Conservation (phyloP, 2,329 filamentous ascomycete genomes). For the Tolypocladium ophioglossoides region DNA sequence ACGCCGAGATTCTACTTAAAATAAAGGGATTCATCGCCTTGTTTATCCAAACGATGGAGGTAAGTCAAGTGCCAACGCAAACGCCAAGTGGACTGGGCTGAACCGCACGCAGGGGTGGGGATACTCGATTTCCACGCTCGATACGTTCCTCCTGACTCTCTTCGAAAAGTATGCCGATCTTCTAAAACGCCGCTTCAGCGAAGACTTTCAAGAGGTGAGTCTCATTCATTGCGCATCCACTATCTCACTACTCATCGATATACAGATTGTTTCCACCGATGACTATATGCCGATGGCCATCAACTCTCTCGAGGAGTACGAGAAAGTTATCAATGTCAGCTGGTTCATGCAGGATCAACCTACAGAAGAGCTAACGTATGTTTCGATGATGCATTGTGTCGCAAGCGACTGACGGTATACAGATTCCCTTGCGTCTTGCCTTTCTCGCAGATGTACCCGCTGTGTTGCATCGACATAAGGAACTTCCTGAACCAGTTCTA, state of each 20-base stretch:
- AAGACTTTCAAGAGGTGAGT: conserved; percentile 81
- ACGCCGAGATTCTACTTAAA: conserved; percentile 83
- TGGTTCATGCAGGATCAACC: conserved; percentile 87
- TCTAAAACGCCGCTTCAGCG: conserved; percentile 82
- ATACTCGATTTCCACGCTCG: conserved; percentile 72
- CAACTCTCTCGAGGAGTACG: conserved; percentile 79
- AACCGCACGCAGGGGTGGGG: conserved; percentile 79
- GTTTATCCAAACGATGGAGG: conserved; percentile 98
- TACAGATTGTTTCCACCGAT: conserved; percentile 69
- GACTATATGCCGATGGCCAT: conserved; percentile 99
- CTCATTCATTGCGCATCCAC: background rate
- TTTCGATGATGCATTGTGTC: conserved; percentile 6
- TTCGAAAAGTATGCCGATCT: conserved; percentile 93
- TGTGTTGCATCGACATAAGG: conserved; percentile 95
- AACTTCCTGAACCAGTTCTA: conserved; percentile 99
- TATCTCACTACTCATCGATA: background rate
- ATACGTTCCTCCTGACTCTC: conserved; percentile 74
- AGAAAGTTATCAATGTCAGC: conserved; percentile 90
- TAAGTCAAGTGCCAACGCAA: conserved; percentile 41
- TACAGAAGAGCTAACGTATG: conserved; percentile 62
- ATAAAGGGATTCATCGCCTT: conserved; percentile 88
- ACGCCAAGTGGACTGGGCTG: conserved; percentile 35
- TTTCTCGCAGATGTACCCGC: conserved; percentile 97
- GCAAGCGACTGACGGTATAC: conserved; percentile 3
- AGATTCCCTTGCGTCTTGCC: conserved; percentile 93